Percentiles rank a stretch among this genome's conserved stretches.
Conservation (phyloP, 2,329 filamentous ascomycete species). For the Fragosphaeria purpurea region DNA sequence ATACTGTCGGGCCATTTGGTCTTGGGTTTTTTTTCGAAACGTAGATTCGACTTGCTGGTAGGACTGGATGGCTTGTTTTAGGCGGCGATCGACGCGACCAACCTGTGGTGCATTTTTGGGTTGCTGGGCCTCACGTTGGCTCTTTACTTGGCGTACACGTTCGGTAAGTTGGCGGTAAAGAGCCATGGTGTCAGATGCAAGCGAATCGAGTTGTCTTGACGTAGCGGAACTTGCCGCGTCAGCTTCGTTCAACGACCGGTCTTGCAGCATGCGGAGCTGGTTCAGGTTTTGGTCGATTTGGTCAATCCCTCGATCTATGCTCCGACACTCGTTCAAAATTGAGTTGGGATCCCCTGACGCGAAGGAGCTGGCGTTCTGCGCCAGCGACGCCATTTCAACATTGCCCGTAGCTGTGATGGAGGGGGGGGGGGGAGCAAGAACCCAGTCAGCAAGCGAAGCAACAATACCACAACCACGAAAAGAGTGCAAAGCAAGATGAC, state of each 20-base stretch:
- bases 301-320: constrained; percentile 68
- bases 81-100: constrained; percentile 64
- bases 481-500: not conserved
- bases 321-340: constrained; percentile 75
- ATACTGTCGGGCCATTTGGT: constrained; percentile 83
- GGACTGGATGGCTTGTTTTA: constrained; percentile 70
- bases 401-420: constrained; percentile 28
- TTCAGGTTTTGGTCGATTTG: constrained; percentile 63
- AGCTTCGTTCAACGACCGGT: constrained; percentile 61
- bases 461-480: not conserved
- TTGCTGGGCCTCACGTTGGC: constrained; percentile 57
- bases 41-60: constrained; percentile 74
- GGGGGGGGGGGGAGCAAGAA: too few relatives aligned
- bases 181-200: constrained; percentile 72
- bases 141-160: constrained; percentile 74
- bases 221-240: constrained; percentile 58
- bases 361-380: constrained; percentile 39
- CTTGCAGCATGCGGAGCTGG: constrained; percentile 61
- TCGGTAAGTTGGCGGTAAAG: constrained; percentile 71
- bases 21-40: constrained; percentile 70
- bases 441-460: not conserved
- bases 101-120: constrained; percentile 72
- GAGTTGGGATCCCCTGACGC: constrained; percentile 53
- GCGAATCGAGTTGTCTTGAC: constrained; percentile 59
- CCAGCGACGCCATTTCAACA: constrained; percentile 63